A percentile compares a stretch with the other conserved stretches of the same genome.
Conservation (phyloP, 2,329 filamentous ascomycete genomes). For the Dryadomyces sulphureus region DNA sequence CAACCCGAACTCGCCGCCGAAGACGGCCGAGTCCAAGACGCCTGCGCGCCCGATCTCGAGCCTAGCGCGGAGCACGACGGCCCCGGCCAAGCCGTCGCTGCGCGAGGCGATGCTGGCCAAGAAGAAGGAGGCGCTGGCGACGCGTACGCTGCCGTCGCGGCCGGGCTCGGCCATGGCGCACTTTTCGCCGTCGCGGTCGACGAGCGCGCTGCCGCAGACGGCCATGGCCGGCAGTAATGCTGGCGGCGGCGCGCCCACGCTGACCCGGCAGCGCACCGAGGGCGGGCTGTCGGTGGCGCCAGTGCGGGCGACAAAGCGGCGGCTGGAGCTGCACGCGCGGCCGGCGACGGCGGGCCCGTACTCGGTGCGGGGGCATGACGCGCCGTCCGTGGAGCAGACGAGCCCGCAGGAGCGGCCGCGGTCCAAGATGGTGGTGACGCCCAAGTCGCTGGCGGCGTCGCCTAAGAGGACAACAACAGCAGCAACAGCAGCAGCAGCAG, state of each 20-base stretch:
- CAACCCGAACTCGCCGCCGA: slow-evolving; percentile 57
- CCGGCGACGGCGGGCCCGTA: slow-evolving; percentile 53
- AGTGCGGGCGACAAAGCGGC: slow-evolving; percentile 43
- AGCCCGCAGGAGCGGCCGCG: slow-evolving; percentile 31
- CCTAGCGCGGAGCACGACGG: slow-evolving; percentile 48
- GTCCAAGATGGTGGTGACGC: slow-evolving; percentile 28
- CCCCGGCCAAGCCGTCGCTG: slow-evolving; percentile 47
- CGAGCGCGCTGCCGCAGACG: slow-evolving; percentile 15
- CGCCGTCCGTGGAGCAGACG: slow-evolving; percentile 22
- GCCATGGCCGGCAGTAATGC: background rate
- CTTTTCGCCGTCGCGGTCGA: slow-evolving; percentile 35
- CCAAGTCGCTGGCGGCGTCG: slow-evolving; percentile 36
- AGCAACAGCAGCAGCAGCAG: too few species aligned
- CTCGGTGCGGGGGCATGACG: slow-evolving; percentile 41
- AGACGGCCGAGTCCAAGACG: slow-evolving; percentile 29
- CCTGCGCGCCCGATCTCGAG: slow-evolving; percentile 42
- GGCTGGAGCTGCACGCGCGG: slow-evolving; percentile 41
- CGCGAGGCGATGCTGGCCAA: slow-evolving; percentile 76
- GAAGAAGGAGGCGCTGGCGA: slow-evolving; percentile 46
- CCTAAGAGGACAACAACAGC: slow-evolving; percentile 39
- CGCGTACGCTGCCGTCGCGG: slow-evolving; percentile 37
- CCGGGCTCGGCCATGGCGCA: slow-evolving; percentile 51
- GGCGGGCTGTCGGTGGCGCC: slow-evolving; percentile 44
- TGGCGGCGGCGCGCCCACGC: background rate
- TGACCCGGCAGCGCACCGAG: slow-evolving; percentile 7